Conservation (phyloP, 2,329 filamentous ascomycete genomes). For the Alternaria infectoria region DNA sequence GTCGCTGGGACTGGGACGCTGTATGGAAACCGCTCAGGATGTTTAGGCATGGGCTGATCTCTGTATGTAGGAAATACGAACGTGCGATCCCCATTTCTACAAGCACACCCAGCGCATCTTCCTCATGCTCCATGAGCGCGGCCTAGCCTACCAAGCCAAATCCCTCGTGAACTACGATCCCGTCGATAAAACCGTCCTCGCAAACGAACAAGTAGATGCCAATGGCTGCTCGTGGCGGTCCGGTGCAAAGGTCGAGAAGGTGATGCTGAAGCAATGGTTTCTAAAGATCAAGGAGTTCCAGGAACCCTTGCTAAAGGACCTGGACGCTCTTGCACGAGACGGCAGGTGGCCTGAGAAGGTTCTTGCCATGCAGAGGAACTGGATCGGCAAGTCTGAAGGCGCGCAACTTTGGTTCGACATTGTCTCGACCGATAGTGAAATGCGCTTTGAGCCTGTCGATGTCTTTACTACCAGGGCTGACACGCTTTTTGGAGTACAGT, state of each 20-base stretch:
- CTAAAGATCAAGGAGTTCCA: constrained; percentile 82
- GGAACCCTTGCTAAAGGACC: constrained; percentile 72
- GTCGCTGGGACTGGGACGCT: constrained; percentile 80
- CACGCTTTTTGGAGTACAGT: constrained; percentile 86
- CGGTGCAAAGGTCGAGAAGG: constrained; percentile 81
- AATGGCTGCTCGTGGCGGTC: constrained; percentile 87
- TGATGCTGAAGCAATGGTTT: constrained; percentile 86
- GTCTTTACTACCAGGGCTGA: constrained; percentile 87
- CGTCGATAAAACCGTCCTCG: constrained; percentile 85
- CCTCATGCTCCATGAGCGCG: constrained; percentile 73
- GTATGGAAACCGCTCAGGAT: constrained; percentile 53
- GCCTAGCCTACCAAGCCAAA: constrained; percentile 81
- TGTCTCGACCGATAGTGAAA: constrained; percentile 46
- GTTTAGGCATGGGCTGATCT: constrained; percentile 7
- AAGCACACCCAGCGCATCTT: constrained; percentile 89
- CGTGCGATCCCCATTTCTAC: constrained; percentile 85
- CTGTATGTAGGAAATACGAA: constrained; percentile 73
- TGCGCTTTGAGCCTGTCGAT: constrained; percentile 61
- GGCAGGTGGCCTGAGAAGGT: constrained; percentile 83
- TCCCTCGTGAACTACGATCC: constrained; percentile 91
- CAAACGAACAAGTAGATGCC: constrained; percentile 91
- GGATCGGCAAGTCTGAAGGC: constrained; percentile 81
- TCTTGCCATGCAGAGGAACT: constrained; percentile 82
- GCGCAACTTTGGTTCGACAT: constrained; percentile 75
- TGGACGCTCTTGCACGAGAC: constrained; percentile 68